Conservation (phyloP, 1,139 yeast species). For the Lodderomyces jiufengensis region DNA sequence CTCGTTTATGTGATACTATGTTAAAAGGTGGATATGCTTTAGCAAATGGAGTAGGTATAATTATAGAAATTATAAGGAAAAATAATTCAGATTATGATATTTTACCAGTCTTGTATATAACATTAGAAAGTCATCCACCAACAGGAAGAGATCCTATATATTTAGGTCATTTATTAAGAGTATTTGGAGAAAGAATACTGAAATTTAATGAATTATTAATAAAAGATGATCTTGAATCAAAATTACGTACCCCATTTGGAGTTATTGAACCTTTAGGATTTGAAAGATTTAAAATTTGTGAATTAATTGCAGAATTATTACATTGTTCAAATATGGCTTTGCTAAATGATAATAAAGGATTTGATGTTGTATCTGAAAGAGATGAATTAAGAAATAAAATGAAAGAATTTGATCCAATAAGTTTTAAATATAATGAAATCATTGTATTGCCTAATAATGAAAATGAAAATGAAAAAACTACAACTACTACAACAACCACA, state of each 20-base stretch:
- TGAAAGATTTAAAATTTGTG: constrained; percentile 93
- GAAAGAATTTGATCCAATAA: constrained; percentile 45
- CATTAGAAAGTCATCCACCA: constrained; percentile 91
- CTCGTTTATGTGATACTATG: constrained; percentile 76
- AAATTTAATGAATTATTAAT: constrained; percentile 48
- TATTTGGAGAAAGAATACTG: constrained; percentile 74
- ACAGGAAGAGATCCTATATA: constrained; percentile 93
- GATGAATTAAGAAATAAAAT: constrained; percentile 59
- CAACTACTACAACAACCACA: constrained; percentile 4
- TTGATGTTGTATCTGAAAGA: constrained; percentile 68
- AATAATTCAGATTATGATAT: constrained; percentile 95
- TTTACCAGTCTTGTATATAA: constrained; percentile 81
- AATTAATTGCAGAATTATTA: constrained; percentile 85
- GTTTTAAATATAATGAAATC: constrained; percentile 47
- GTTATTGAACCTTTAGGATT: constrained; percentile 84
- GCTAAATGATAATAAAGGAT: constrained; percentile 82
- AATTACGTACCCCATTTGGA: constrained; percentile 55
- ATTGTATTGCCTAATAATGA: constrained; percentile 26
- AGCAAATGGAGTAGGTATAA: constrained; percentile 93
- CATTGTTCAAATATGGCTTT: constrained; percentile 98
- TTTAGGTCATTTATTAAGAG: constrained; percentile 78
- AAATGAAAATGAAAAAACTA: constrained; percentile 13
- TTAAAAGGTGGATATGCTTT: constrained; percentile 86
- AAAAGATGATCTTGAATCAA: constrained; percentile 17
- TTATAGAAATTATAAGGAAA: constrained; percentile 91